Base-by-base conservation (phyloP, 306 rosid genomes). In the Delonix regia region DNA sequence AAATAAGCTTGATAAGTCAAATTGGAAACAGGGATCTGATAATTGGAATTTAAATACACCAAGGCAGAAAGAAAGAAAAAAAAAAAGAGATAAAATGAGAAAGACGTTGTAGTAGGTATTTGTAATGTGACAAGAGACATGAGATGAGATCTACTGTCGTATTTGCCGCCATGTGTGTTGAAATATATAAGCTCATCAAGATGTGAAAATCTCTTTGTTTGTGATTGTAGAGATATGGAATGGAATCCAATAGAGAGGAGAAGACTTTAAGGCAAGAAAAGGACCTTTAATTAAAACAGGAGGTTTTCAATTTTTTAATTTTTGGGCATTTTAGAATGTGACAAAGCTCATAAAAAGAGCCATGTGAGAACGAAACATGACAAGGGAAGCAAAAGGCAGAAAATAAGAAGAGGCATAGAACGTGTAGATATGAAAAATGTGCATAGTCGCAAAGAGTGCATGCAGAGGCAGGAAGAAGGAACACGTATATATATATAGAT, bases 341-440 rank as follows among this genome's bases (percentile, higher is more conserved):
- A 67, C 44, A 21, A 57, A 69, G 41, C 33, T 27, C 25, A 21
- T 71, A 77, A 28, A 11, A 65, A 44, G 64, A 28, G 55, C 79
- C 88, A 85, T 72, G 83, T 85, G 88, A 81, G 38, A 42, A 41
- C 75, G 70, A 76, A 82, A 81, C 81, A 57, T 78, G 85, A 81
- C 75, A 60, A 75, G 5, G 68, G 6, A 48, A 5, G 67, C 61
- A 75, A 79, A 75, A 16, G 70, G 77, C 73, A 74, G 70, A 71
- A 18, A 55, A 69, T 70, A 78, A 82, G 38, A 74, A 66, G 36
- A 56, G 16, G 47, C 51, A 49, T 56, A 63, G 38, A 70, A 65
- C 64, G n/a, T 44, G 56, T 75, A 76, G 45, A 44, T 19, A 18
- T 41, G 34, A 38, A 77, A 47, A 55, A 83, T 74, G 65, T 66